A percentile compares a stretch with the other conserved stretches of the same genome.
phyloP scores from a whole-genome alignment of 108 stramenopile species.

The Fragilariopsis cylindrus region DNA sequence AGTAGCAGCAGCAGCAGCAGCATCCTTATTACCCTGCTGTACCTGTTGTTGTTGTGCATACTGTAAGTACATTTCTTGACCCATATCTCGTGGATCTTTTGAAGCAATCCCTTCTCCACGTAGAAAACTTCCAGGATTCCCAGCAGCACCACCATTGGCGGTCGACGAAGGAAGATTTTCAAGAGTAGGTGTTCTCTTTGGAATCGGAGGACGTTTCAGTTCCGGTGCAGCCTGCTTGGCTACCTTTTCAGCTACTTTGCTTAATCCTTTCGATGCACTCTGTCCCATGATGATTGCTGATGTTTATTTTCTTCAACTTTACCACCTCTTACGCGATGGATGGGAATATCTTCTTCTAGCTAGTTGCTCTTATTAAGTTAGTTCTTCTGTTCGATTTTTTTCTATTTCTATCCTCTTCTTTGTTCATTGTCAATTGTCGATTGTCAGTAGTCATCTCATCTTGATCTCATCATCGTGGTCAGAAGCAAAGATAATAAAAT shows the following conservation, averaged over 20 bases:
- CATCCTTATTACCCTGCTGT: slow-evolving; percentile 7
- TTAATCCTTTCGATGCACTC: slow-evolving; percentile 28
- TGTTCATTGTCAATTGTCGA: too few species aligned
- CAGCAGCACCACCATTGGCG: neutral
- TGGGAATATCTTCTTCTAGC: neutral
- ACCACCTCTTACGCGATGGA: neutral
- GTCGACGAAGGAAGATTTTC: too few species aligned
- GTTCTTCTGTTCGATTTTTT: too few species aligned
- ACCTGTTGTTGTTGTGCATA: slow-evolving; percentile 1
- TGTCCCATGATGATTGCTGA: slow-evolving; percentile 31
- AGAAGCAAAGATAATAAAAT: too few species aligned
- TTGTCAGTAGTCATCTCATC: too few species aligned
- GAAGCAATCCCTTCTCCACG: slow-evolving; percentile 29
- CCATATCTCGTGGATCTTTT: slow-evolving; percentile 34
- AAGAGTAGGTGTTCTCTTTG: neutral
- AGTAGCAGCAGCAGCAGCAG: neutral
- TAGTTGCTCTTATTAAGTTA: neutral
- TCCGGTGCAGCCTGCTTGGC: slow-evolving; percentile 12
- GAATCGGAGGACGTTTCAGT: slow-evolving; percentile 17
- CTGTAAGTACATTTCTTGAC: slow-evolving; percentile 36
- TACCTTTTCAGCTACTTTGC: slow-evolving; percentile 22
- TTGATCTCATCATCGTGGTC: too few species aligned
- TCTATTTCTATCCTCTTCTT: too few species aligned
- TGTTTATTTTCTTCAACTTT: neutral
- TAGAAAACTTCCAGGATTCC: slow-evolving; percentile 33